Evolutionary conservation across 2,329 filamentous ascomycete species (phyloP).

Genomic region (Cladosporium colombiae): DNA sequence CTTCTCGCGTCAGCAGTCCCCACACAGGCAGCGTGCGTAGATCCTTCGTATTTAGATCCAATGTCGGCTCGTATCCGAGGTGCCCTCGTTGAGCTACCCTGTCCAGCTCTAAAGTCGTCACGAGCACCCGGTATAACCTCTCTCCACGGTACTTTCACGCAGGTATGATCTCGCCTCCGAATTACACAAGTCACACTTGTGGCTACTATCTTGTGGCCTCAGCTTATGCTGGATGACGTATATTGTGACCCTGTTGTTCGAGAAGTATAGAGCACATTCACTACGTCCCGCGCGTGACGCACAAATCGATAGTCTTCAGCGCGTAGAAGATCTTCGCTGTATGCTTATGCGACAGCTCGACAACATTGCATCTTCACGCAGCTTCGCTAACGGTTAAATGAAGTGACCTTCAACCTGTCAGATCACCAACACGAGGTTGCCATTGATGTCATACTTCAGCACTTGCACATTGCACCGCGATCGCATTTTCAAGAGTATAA

Average conservation of each 20-base stretch:
- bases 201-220: neutral
- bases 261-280: neutral
- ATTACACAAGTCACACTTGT: neutral
- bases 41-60: neutral
- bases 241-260: neutral
- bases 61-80: neutral
- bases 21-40: neutral
- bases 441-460: neutral
- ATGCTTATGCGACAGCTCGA: neutral
- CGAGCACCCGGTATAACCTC: neutral
- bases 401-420: neutral
- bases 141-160: neutral
- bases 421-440: neutral
- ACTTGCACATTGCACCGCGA: neutral
- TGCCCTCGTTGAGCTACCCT: neutral
- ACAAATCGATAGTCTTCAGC: neutral
- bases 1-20: neutral
- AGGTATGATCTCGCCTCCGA: neutral
- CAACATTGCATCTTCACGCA: neutral
- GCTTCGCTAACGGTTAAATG: conserved; percentile 3
- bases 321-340: neutral
- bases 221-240: neutral
- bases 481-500: neutral
- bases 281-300: neutral
- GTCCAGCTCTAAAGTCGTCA: neutral